These are phyloP conservation scores for Laetiporus sulphureus DNA, from an alignment of 1,284 basidiomycete genomes.

Conservation along the genomic window DNA sequence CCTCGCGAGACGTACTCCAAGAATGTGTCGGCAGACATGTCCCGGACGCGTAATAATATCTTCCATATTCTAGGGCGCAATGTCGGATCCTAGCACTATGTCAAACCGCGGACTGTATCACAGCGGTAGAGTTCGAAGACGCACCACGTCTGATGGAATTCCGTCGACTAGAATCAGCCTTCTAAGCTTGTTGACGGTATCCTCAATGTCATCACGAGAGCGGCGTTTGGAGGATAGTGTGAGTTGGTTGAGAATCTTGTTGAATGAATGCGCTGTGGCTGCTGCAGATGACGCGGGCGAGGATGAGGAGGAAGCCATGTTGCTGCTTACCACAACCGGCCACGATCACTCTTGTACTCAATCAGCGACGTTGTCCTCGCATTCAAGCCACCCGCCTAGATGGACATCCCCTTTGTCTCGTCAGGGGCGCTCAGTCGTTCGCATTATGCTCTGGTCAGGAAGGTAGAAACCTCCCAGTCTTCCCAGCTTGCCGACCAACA, in stretches of 20 bases:
- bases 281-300: slow-evolving; percentile 21
- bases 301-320: slow-evolving; percentile 11
- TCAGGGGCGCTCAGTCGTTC: slow-evolving; percentile 69
- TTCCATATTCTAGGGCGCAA: slow-evolving; percentile 87
- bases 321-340: neutral
- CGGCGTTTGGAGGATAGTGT: slow-evolving; percentile 56
- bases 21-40: slow-evolving; percentile 71
- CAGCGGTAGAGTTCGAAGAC: too few relatives aligned
- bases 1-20: slow-evolving; percentile 78
- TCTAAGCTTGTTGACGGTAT: slow-evolving; percentile 75
- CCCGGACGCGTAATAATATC: slow-evolving; percentile 77
- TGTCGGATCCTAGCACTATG: slow-evolving; percentile 69
- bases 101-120: too few relatives aligned
- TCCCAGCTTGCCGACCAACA: slow-evolving; percentile 50
- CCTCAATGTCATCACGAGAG: slow-evolving; percentile 63
- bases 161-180: slow-evolving; percentile 84
- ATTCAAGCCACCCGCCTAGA: slow-evolving; percentile 18
- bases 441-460: slow-evolving; percentile 67
- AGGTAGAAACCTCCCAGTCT: slow-evolving; percentile 53
- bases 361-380: neutral
- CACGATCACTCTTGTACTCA: too few relatives aligned
- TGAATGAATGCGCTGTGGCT: slow-evolving; percentile 63
- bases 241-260: slow-evolving; percentile 67
- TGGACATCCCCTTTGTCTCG: slow-evolving; percentile 69
- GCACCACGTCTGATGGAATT: slow-evolving; percentile 65